Evolutionary conservation across 2,329 filamentous ascomycete genomes (phyloP).

Genomic region (Aspergillus felis): DNA sequence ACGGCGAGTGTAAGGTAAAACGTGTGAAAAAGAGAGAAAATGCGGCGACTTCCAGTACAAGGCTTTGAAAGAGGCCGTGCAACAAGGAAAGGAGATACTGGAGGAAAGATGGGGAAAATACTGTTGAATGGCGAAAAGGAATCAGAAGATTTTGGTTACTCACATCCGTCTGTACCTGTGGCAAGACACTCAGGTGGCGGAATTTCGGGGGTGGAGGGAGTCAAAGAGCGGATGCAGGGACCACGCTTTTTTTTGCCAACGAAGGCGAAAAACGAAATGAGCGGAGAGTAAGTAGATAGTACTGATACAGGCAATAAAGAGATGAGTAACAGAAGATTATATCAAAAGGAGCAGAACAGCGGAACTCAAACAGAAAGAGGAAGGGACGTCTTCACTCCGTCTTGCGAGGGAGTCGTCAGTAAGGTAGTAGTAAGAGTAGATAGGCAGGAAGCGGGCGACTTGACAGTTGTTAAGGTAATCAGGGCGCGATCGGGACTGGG

Average conservation of each 20-base stretch:
- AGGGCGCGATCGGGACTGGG: neutral
- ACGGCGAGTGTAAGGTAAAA: slow-evolving; percentile 9
- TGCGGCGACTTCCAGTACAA: neutral
- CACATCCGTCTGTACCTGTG: neutral
- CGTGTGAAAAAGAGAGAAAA: neutral
- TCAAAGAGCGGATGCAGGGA: slow-evolving; percentile 17
- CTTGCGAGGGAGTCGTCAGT: neutral
- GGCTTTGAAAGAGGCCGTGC: neutral
- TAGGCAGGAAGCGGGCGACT: neutral
- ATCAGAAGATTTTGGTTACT: neutral
- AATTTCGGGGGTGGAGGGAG: neutral
- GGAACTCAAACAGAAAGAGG: too few relatives aligned
- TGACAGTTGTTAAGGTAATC: neutral
- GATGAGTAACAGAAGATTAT: neutral
- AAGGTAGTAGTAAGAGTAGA: neutral
- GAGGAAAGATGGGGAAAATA: neutral
- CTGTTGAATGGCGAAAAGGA: neutral
- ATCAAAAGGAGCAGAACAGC: slow-evolving; percentile 1
- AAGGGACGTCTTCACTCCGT: neutral
- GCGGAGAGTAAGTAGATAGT: neutral
- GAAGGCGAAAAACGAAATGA: neutral
- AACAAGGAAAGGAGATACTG: neutral
- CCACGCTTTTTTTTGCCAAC: slow-evolving; percentile 9
- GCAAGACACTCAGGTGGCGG: neutral
- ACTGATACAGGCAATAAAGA: neutral